Percentiles rank a stretch among this genome's conserved stretches.
phyloP scores from a whole-genome alignment of 306 rosid genomes.

The Glycine soja region DNA sequence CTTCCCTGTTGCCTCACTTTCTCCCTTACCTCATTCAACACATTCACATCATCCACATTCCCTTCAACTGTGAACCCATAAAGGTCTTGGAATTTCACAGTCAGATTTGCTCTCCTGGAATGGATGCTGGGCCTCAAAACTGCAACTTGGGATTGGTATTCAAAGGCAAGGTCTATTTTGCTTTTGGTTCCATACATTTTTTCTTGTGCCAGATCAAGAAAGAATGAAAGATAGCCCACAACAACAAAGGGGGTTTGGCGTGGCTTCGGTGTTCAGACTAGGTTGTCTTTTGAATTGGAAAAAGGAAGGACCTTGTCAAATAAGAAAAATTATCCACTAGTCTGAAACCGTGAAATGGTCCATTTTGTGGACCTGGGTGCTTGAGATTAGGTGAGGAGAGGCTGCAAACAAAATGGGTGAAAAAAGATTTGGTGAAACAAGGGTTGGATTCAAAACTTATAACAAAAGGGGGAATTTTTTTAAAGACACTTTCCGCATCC shows the following conservation, averaged over 20 bases:
- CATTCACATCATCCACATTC: conserved; percentile 97
- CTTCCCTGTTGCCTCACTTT: conserved; percentile 95
- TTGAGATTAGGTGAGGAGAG: conserved; percentile 41
- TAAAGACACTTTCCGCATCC: conserved; percentile 43
- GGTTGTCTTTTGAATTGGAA: conserved; percentile 40
- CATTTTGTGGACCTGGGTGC: conserved; percentile 47
- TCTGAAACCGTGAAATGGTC: conserved; percentile 59
- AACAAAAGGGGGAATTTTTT: conserved; percentile 32
- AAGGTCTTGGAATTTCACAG: conserved; percentile 96
- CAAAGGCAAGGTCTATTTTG: conserved; percentile 86
- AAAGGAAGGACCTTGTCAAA: conserved; percentile 51
- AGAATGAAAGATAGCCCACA: conserved; percentile 1
- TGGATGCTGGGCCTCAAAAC: conserved; percentile 95
- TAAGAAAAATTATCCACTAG: conserved; percentile 46
- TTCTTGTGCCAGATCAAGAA: conserved; percentile 54
- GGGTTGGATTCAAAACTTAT: conserved; percentile 25
- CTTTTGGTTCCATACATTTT: conserved; percentile 80
- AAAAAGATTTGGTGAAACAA: conserved; percentile 31
- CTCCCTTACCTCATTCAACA: conserved; percentile 96
- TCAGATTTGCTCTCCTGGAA: conserved; percentile 87
- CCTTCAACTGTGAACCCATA: conserved; percentile 96
- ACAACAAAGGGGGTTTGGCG: not conserved
- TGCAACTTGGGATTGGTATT: conserved; percentile 81
- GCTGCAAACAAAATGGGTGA: too few relatives aligned
- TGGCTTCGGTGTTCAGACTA: not conserved